Base-by-base conservation (phyloP, 805 yeast species). In the Hanseniaspora nectarophila region DNA sequence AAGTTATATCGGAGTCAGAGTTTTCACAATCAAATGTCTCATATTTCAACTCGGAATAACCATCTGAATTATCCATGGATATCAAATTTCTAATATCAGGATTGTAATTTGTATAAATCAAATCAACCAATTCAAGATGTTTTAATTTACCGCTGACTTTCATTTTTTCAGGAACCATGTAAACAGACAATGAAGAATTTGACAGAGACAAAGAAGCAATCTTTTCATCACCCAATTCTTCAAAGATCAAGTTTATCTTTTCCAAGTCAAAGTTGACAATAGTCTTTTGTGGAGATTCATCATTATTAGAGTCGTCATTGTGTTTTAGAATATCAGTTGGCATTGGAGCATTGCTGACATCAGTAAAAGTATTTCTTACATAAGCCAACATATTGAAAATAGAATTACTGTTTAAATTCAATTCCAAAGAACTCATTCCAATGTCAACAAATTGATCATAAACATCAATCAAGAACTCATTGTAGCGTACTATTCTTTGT, bases 351-450 rank as follows among this genome's bases (percentile, higher is more conserved):
- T 83, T 81, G 56, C 78, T 74, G 0, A 95, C 95, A 64, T 82
- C 82, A 0, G 96, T 83, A 63, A 92, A 92, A 0, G 97, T 92
- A 43, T 87, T 84, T 60, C 89, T 69, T 1, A 84, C 72, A 63
- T 82, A 92, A 63, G 88, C 90, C 56, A 90, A 67, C 13, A 92
- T 68, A 1, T 94, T 82, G 55, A 92, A 70, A 15, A 85, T 67
- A 1, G 95, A 83, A 60, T 78, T 83, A 45, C 97, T 78, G 0
- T 94, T 79, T 6, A 89, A 66, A 2, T 85, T 82, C 34, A 84
- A 73, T 56, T 78, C 78, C 51, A 92, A 76, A 13, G 94, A 86
- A 0, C 95, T 87, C 67, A 92, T 73, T 40, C 79, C 73, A 47
- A 92, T 68, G 8, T 76, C 71, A 5, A 89, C 75, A 57, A 76